Evolutionary conservation across 768 basidiomycete species (phyloP), one percentile per base, ranked within the genome.

Genomic region (Psilocybe tampanensis): DNA sequence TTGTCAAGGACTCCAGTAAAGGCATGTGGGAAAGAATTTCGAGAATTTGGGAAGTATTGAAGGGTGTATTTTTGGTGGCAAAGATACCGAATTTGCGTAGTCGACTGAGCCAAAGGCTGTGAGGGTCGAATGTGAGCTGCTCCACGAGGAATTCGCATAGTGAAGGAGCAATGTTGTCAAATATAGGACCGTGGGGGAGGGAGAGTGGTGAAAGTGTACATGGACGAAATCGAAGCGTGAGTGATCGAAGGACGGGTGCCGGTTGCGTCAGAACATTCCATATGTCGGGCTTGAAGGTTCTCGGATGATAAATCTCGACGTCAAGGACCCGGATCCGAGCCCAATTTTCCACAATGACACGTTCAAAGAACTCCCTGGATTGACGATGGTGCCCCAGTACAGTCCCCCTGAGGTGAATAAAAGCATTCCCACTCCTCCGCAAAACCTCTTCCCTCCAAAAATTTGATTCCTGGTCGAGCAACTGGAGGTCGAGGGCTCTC

Each of bases 371-470:
- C 13, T 22, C 33, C 13, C 21, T 34, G 7, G 34, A 8, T 50
- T 17, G 13, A 47, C 24, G 45, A 24, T 47, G 22, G 45, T 24
- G 24, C 19, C 45, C 45, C 4, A 22, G 45, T 22, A 23, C 33
- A 2, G 11, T 39, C 17, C 44, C 44, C n/a, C 24, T 54, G 6
- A 54, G 33, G 22, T 34, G 29, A 3, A 54, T 18, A 4, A 36
- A 18, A 5, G 44, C 26, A 17, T 54, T 26, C 5, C 44, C 44
- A 21, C 44, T 54, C 32, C 53, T 32, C 13, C 43, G 44, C 7
- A 54, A 21, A 22, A 54, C 44, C 18, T 54, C 53, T 13, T 44
- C n/a, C 34, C 44, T 45, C 53, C 53, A 54, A 3, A 21, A 1
- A 6, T 39, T 21, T 5, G 13, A 32, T 8, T 36, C 33, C 21